Percentiles rank a stretch among this genome's conserved stretches.
Conservation (phyloP, 192 early-diverging fungal species). For the Dispira simplex region DNA sequence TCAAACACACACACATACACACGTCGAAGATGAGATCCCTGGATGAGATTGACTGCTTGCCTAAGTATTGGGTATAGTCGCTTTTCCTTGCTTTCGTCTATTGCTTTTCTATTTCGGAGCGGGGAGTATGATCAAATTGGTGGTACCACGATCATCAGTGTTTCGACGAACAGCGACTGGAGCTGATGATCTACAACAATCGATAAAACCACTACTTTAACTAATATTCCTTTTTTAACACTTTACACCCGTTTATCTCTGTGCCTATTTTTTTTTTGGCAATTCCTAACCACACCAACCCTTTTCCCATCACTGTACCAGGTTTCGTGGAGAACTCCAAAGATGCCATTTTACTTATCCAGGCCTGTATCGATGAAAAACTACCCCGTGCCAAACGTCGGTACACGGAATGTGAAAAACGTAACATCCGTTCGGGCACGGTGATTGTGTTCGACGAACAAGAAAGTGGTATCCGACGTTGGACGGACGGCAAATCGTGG, state of each 20-base stretch:
- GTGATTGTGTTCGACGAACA: conserved; percentile 80
- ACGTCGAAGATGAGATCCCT: too few relatives aligned
- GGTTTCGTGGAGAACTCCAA: conserved; percentile 59
- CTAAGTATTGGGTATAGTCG: too few relatives aligned
- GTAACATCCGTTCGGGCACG: conserved; percentile 52
- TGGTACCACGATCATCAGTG: too few relatives aligned
- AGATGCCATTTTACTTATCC: conserved; percentile 62
- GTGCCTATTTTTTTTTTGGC: not conserved
- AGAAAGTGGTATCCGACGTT: conserved; percentile 70
- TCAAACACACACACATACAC: not conserved
- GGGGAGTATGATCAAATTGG: too few relatives aligned
- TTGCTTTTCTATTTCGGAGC: not conserved
- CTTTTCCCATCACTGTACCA: not conserved
- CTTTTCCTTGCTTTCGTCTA: too few relatives aligned
- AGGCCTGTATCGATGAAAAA: conserved; percentile 53
- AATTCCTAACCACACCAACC: too few relatives aligned
- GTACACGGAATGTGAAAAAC: conserved; percentile 55
- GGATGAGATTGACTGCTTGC: too few relatives aligned
- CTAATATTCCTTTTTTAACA: not conserved
- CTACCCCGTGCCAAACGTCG: conserved; percentile 53
- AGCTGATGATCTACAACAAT: too few relatives aligned
- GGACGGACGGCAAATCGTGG: conserved; percentile 76
- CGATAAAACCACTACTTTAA: too few relatives aligned
- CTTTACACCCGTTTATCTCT: not conserved
- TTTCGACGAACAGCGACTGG: too few relatives aligned